Evolutionary conservation across 352 stramenopile species (phyloP).

Genomic region (Aphanomyces euteiches): DNA sequence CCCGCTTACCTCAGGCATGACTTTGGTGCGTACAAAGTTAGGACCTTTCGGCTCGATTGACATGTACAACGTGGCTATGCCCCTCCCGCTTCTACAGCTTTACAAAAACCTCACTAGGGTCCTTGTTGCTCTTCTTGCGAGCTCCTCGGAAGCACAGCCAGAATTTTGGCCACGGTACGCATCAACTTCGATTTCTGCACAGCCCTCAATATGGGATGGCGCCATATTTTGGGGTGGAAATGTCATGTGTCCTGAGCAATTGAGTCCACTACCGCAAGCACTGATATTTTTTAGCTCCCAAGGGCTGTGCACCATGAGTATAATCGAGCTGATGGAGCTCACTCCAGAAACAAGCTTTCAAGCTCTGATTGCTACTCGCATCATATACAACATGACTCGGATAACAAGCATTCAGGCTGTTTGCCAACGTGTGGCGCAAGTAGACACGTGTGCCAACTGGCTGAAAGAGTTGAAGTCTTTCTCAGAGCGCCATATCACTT

Average conservation of each 20-base stretch:
- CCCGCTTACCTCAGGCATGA: conserved; percentile 6
- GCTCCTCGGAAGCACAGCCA: background rate
- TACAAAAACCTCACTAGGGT: background rate
- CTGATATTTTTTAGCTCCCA: background rate
- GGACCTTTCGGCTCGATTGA: conserved; percentile 10
- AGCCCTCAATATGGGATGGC: background rate
- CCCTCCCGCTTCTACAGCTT: background rate
- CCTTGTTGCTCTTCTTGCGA: background rate
- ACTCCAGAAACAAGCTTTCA: background rate
- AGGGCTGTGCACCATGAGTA: background rate
- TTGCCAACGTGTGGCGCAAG: too few relatives aligned
- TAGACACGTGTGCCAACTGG: too few relatives aligned
- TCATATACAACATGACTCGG: too few relatives aligned
- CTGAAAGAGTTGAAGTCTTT: too few relatives aligned
- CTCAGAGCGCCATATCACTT: too few relatives aligned
- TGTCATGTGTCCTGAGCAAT: background rate
- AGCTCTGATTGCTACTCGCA: too few relatives aligned
- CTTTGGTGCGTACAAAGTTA: background rate
- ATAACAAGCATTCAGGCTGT: too few relatives aligned
- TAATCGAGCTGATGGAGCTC: background rate
- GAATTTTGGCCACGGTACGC: background rate
- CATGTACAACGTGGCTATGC: background rate
- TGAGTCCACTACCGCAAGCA: background rate
- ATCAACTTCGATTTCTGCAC: background rate
- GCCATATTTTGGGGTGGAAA: background rate